Evolutionary conservation across 345 rosid genomes (phyloP).

Genomic region (Eucalyptus erythrocorys): DNA sequence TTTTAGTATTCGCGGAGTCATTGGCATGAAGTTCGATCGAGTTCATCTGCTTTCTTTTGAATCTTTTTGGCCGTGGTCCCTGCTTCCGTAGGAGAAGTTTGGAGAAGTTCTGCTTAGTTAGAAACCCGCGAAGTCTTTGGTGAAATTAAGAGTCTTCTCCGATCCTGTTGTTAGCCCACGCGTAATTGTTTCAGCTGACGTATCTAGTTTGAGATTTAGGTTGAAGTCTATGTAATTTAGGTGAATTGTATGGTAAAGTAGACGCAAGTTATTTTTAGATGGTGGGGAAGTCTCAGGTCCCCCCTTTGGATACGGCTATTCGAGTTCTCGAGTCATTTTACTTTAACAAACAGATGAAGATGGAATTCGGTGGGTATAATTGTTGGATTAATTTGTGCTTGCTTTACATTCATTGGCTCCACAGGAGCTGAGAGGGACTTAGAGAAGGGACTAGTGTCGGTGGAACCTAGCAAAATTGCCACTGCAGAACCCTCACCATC

Average conservation of each 20-base stretch:
- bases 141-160: background rate
- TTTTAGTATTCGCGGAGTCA: background rate
- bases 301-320: background rate
- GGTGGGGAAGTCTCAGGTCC: background rate
- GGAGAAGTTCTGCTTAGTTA: background rate
- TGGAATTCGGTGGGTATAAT: background rate
- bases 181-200: background rate
- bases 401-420: background rate
- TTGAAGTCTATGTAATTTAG: background rate
- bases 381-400: background rate
- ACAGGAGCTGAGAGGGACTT: slow-evolving; percentile 49
- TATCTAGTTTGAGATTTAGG: background rate
- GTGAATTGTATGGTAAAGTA: background rate
- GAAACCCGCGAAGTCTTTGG: background rate
- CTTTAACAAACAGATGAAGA: background rate
- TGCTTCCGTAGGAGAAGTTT: background rate
- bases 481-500: slow-evolving; percentile 46
- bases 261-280: background rate
- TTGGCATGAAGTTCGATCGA: background rate
- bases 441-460: slow-evolving; percentile 42
- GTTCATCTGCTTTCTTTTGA: background rate
- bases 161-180: background rate
- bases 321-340: background rate
- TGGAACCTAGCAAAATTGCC: slow-evolving; percentile 24
- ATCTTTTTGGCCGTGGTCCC: background rate